These are phyloP conservation scores for Salix koriyanagi DNA, from an alignment of 345 rosid species.

Conservation along the genomic window DNA sequence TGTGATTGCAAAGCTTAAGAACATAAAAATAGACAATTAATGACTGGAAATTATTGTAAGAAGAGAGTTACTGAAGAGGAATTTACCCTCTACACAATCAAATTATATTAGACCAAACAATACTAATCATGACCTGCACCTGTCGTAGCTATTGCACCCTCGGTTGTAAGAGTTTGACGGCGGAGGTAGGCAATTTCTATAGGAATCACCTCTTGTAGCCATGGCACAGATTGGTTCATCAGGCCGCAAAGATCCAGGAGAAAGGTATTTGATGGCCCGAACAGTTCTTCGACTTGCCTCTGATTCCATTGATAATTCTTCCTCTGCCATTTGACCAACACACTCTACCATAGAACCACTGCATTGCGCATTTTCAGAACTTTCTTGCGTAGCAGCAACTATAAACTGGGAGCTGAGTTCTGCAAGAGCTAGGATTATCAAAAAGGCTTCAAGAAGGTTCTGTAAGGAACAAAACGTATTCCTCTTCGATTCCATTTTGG, in stretches of 20 bases:
- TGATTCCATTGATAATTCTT: conserved; percentile 8
- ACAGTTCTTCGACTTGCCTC: conserved; percentile 11
- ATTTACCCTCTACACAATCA: neutral
- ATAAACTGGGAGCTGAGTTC: neutral
- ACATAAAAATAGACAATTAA: neutral
- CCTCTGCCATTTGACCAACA: conserved; percentile 5
- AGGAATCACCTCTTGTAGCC: conserved; percentile 6
- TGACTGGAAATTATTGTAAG: neutral
- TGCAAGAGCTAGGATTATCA: neutral
- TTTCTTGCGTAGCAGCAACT: neutral
- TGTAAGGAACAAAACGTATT: neutral
- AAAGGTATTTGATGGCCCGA: neutral
- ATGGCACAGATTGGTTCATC: conserved; percentile 5
- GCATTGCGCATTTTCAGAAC: neutral
- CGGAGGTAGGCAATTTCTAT: conserved; percentile 15
- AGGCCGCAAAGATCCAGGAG: conserved; percentile 4
- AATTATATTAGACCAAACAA: neutral
- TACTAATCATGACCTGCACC: conserved; percentile 8
- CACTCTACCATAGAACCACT: conserved; percentile 10
- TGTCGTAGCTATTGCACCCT: conserved; percentile 14
- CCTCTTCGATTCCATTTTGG: neutral
- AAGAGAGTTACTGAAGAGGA: neutral
- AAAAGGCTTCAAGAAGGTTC: neutral
- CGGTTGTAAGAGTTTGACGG: conserved; percentile 8
- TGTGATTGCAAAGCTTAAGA: neutral